phyloP scores from a whole-genome alignment of 1,139 yeast genomes.

The Candida neerlandica region DNA sequence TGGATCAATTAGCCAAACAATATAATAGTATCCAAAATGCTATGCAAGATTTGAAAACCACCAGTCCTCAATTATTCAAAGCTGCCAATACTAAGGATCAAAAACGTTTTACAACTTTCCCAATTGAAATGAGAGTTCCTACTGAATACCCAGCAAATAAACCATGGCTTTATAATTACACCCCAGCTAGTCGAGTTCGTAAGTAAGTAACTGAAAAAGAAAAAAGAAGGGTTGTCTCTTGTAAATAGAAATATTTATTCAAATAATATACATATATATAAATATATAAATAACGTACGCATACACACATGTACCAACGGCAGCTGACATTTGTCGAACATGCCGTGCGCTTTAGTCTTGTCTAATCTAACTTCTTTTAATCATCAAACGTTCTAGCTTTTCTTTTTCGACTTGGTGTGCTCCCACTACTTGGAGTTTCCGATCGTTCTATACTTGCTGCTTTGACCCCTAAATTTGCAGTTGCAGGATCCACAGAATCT shows the following conservation, averaged over 20 bases:
- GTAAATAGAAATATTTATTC: conserved; percentile 11
- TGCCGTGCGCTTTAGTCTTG: too few species aligned
- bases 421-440: conserved; percentile 12
- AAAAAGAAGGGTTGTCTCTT: not conserved
- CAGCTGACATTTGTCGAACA: not conserved
- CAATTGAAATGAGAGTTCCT: conserved; percentile 82
- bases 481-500: conserved; percentile 43
- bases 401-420: conserved; percentile 41
- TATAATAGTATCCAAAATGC: conserved; percentile 70
- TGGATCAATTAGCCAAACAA: conserved; percentile 58
- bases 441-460: not conserved
- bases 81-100: conserved; percentile 41
- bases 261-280: conserved; percentile 1
- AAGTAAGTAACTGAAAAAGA: conserved; percentile 4
- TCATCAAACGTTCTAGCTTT: conserved; percentile 37
- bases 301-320: not conserved
- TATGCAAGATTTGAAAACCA: conserved; percentile 64
- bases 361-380: conserved; percentile 16
- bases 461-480: conserved; percentile 11
- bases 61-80: conserved; percentile 51
- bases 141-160: conserved; percentile 88
- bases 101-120: conserved; percentile 50
- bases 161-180: conserved; percentile 75
- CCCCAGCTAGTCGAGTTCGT: conserved; percentile 15
- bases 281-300: not conserved